Evolutionary conservation across 129 eudicot genomes (phyloP), one percentile per base, ranked within the genome.

Genomic region (Saussurea involucrata): DNA sequence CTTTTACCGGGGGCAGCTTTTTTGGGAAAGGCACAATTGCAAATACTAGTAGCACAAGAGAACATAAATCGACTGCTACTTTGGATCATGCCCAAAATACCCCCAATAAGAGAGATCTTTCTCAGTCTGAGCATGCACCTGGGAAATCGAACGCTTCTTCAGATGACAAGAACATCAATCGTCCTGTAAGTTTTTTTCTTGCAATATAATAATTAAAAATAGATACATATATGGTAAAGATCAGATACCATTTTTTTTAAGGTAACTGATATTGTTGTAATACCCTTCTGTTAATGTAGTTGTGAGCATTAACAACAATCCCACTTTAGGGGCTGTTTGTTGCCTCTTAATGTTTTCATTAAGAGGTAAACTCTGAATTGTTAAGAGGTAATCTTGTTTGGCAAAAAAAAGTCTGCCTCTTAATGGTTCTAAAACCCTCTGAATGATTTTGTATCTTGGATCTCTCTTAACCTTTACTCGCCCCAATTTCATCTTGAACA

Each of bases 1-100:
- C 97, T 49, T 82, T 90, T 71, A 78, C 95, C 71, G 92, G 96
- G 20, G 88, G 90, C 67, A 87, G 89, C n/a, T 89, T 89, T 75
- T 94, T 91, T 64, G 92, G 97, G 8, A 93, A 86, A 80, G 83
- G 86, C 49, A 60, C 80, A 64, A 80, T 28, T 65, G 61, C 76
- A 49, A 75, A 78, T 78, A 40, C 82, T 49, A 79, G 75, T 70
- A 78, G 71, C 76, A 49, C 89, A 32, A 87, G 90, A 83, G 93
- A 91, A 69, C 87, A 80, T 49, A 87, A 80, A 84, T 64, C 88
- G 28, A 84, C 46, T 77, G 81, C 75, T 74, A 68, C 84, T 69
- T 76, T 78, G 17, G 97, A 87, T 76, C 82, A 76, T 78, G 67
- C 63, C 49, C 93, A 85, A 67, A 74, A 80, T 79, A 63, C 86